Percentiles rank a stretch among this genome's conserved stretches.
phyloP scores from a whole-genome alignment of 306 rosid genomes.

The Crotalaria pallida region DNA sequence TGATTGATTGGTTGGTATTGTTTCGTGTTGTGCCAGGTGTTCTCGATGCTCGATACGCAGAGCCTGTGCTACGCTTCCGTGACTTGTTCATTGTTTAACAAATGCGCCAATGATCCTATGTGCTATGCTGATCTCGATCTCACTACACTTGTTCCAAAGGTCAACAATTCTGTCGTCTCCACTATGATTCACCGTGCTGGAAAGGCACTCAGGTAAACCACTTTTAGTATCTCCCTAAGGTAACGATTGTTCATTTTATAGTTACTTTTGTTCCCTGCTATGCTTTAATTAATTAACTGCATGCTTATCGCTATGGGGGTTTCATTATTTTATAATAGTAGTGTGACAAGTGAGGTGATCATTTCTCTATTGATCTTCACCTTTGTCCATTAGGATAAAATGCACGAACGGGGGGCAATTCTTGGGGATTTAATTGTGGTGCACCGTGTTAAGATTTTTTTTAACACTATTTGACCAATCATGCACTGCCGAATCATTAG shows the following conservation, averaged over 20 bases:
- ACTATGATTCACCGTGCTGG: constrained; percentile 85
- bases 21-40: constrained; percentile 51
- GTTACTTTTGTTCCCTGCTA: not conserved
- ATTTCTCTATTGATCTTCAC: not conserved
- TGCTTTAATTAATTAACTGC: not conserved
- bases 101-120: constrained; percentile 72
- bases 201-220: constrained; percentile 47
- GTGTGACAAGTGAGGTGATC: not conserved
- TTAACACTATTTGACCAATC: too few relatives aligned
- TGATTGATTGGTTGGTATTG: too few relatives aligned
- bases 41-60: constrained; percentile 80
- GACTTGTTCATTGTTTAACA: constrained; percentile 68
- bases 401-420: not conserved
- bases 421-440: too few relatives aligned
- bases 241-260: not conserved
- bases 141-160: constrained; percentile 58
- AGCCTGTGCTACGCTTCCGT: constrained; percentile 74
- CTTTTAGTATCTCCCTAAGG: not conserved
- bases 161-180: constrained; percentile 78
- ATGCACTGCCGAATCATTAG: too few relatives aligned
- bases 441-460: too few relatives aligned
- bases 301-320: not conserved
- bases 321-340: not conserved
- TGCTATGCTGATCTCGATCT: constrained; percentile 78
- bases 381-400: not conserved